phyloP scores from a whole-genome alignment of 768 basidiomycete genomes.

The Tricholoma saponaceum region DNA sequence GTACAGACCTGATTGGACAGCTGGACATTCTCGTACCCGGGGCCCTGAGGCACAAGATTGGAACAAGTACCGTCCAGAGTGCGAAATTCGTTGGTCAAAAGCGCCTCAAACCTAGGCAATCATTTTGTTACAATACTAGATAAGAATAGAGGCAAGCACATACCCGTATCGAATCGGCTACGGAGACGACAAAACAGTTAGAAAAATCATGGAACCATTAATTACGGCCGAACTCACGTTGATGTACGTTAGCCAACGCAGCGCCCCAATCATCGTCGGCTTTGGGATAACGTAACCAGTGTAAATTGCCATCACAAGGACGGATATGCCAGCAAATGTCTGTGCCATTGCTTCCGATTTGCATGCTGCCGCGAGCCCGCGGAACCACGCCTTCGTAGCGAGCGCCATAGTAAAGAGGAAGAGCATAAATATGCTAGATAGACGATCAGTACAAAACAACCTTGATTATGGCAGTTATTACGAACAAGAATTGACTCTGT shows the following conservation, averaged over 20 bases:
- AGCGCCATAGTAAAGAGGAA: slow-evolving; percentile 54
- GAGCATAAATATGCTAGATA: slow-evolving; percentile 50
- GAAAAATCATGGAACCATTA: neutral
- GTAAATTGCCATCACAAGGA: slow-evolving; percentile 52
- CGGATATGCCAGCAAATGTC: slow-evolving; percentile 38
- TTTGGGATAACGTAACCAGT: slow-evolving; percentile 57
- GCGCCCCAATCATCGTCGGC: slow-evolving; percentile 61
- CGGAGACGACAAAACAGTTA: neutral
- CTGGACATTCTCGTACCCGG: slow-evolving; percentile 56
- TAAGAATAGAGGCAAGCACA: slow-evolving; percentile 41
- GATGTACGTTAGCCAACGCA: slow-evolving; percentile 64
- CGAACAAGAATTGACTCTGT: slow-evolving; percentile 57
- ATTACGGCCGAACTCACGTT: slow-evolving; percentile 36
- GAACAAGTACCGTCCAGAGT: slow-evolving; percentile 59
- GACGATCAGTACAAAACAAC: neutral
- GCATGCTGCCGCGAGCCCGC: slow-evolving; percentile 58
- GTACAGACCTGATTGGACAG: too few relatives aligned
- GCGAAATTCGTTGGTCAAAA: slow-evolving; percentile 82
- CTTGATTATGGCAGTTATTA: slow-evolving; percentile 20
- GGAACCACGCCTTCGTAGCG: slow-evolving; percentile 75
- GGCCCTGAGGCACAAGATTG: slow-evolving; percentile 55
- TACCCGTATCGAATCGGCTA: slow-evolving; percentile 42
- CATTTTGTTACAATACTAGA: neutral
- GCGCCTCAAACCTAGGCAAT: slow-evolving; percentile 62
- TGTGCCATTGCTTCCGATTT: slow-evolving; percentile 58